Base-by-base conservation (phyloP, 345 rosid species). In the Gossypium ekmanianum region DNA sequence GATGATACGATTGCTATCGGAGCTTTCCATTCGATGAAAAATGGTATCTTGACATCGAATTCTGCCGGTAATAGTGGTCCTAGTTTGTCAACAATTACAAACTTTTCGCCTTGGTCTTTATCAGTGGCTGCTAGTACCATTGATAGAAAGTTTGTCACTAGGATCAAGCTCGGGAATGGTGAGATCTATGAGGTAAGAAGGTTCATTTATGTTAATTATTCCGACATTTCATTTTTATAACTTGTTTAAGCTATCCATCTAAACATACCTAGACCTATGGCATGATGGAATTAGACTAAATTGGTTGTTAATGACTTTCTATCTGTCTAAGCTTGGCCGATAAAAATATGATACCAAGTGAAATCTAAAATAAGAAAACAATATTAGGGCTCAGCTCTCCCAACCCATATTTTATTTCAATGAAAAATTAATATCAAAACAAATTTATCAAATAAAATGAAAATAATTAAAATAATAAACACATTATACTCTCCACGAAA, bases 91-190 rank as follows among this genome's bases (percentile, higher is more conserved):
- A 3, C 77, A 1, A 69, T 10, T 57, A 6, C 43, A 3, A 93
- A 93, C 48, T 83, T 90, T 1, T 93, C 98, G 0, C 98, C 98
- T 0, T 94, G 98, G 98, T 82, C 92, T 18, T 7, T 91, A 79
- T 90, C 97, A 0, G 91, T 89, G 7, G 94, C 90, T 2, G 95
- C 95, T 62, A 87, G 65, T 61, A 61, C 65, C 65, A 26, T 61
- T 1, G 44, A 61, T 27, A 61, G 65, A 27, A 61, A 61, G 65
- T 76, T 90, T 9, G 67, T 26, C 55, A 86, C 92, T 2, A 17
- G 78, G 11, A 75, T 88, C 50, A 86, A 86, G 81, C 83, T 94
- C 13, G 91, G 96, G 11, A 83, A 86, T 77, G 92, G 94, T 61
- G 68, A 14, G 48, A 71, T 69, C 8, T 16, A 80, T 66, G 43